Conservation (phyloP, 108 stramenopile species). For the Cyclostephanos invisitatus region DNA sequence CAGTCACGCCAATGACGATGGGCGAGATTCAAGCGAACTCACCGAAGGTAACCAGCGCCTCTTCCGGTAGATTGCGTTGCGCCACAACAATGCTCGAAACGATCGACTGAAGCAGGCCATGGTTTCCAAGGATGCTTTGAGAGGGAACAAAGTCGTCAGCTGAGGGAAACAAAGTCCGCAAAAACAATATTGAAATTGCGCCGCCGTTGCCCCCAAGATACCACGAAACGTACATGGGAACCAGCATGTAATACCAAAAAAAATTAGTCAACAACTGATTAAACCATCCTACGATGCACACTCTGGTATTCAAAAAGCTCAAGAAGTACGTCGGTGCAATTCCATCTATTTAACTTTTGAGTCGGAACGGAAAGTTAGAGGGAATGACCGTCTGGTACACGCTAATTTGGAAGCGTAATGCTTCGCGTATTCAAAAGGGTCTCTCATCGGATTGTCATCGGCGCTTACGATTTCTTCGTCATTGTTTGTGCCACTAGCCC, state of each 20-base stretch:
- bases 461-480: not conserved
- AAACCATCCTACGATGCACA: too few species aligned
- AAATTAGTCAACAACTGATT: too few species aligned
- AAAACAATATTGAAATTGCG: too few species aligned
- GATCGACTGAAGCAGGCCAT: slow-evolving; percentile 46
- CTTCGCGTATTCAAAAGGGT: slow-evolving; percentile 33
- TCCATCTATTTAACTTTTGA: not conserved
- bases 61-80: slow-evolving; percentile 71
- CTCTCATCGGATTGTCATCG: slow-evolving; percentile 2
- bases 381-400: slow-evolving; percentile 20
- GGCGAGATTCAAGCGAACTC: slow-evolving; percentile 15
- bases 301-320: too few species aligned
- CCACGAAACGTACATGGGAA: too few species aligned
- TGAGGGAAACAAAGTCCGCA: too few species aligned
- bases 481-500: not conserved
- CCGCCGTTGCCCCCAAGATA: too few species aligned
- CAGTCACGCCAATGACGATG: not conserved
- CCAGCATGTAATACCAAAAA: too few species aligned
- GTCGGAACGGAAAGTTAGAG: slow-evolving; percentile 1
- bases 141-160: too few species aligned
- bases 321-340: not conserved
- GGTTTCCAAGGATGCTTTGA: too few species aligned
- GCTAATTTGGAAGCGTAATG: slow-evolving; percentile 29
- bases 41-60: slow-evolving; percentile 70
- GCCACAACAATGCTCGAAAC: slow-evolving; percentile 72